phyloP scores from a whole-genome alignment of 2,329 filamentous ascomycete genomes.

The Raffaelea ambrosiae region DNA sequence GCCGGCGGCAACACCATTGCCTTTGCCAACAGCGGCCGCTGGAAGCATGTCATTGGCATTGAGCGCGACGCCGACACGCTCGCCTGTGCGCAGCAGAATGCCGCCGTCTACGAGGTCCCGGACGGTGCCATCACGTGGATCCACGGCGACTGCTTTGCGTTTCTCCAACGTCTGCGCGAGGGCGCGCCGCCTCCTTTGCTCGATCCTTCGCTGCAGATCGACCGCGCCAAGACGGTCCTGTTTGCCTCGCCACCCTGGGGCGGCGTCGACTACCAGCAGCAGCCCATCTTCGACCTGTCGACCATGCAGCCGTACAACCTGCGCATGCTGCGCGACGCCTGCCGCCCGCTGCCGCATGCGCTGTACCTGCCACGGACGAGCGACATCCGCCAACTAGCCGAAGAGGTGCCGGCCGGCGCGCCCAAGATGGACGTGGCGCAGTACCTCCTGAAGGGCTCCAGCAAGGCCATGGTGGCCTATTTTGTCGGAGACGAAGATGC shows the following conservation, averaged over 20 bases:
- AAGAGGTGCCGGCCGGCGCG: constrained; percentile 16
- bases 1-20: constrained; percentile 91
- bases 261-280: constrained; percentile 45
- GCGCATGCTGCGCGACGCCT: constrained; percentile 52
- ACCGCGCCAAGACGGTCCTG: constrained; percentile 33
- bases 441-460: constrained; percentile 85
- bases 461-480: constrained; percentile 69
- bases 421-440: constrained; percentile 68
- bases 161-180: constrained; percentile 42
- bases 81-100: constrained; percentile 88
- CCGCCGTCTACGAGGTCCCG: constrained; percentile 70
- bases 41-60: constrained; percentile 78
- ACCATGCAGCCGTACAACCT: constrained; percentile 85
- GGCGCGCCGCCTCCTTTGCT: too few relatives aligned
- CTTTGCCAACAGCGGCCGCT: constrained; percentile 74
- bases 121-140: constrained; percentile 73
- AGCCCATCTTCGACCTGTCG: constrained; percentile 70
- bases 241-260: constrained; percentile 56
- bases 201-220: constrained; percentile 30
- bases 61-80: constrained; percentile 76
- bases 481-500: constrained; percentile 30
- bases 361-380: constrained; percentile 83
- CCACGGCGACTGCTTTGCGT: constrained; percentile 76
- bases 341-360: constrained; percentile 51
- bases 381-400: constrained; percentile 70